Evolutionary conservation across 2,329 filamentous ascomycete species (phyloP).

Genomic region (Aureobasidium namibiae): DNA sequence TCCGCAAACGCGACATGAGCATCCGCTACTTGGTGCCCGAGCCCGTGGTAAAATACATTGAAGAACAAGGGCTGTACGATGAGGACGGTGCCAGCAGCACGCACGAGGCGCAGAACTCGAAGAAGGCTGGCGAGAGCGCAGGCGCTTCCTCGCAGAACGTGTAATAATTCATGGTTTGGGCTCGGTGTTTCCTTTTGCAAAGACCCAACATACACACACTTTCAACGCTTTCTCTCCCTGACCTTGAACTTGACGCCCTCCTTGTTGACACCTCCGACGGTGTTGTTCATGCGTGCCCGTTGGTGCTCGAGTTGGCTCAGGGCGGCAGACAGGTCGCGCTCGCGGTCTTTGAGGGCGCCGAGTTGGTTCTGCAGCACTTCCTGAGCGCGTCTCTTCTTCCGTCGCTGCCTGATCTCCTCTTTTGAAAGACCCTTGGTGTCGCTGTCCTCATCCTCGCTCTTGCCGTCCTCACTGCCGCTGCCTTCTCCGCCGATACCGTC

Average conservation of each 20-base stretch:
- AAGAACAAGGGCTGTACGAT: constrained; percentile 29
- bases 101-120: constrained; percentile 20
- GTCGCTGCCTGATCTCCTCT: constrained; percentile 39
- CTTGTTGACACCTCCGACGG: constrained; percentile 54
- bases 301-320: constrained; percentile 51
- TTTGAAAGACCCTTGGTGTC: constrained; percentile 24
- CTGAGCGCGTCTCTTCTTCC: constrained; percentile 41
- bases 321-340: constrained; percentile 47
- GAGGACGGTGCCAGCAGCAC: constrained; percentile 26
- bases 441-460: constrained; percentile 14
- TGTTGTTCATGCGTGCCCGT: constrained; percentile 53
- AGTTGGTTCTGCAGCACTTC: constrained; percentile 43
- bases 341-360: constrained; percentile 44
- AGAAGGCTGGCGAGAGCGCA: constrained; percentile 25
- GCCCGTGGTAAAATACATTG: constrained; percentile 55
- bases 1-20: constrained; percentile 71
- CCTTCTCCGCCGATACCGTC: constrained; percentile 18
- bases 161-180: background rate
- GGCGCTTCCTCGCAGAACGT: constrained; percentile 16
- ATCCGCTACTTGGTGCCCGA: constrained; percentile 70
- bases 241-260: constrained; percentile 57
- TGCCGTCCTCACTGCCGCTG: constrained; percentile 12
- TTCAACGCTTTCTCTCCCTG: constrained; percentile 50
- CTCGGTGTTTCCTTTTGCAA: background rate
- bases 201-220: background rate